Conservation (phyloP, 192 early-diverging fungal species). For the Linnemannia exigua region DNA sequence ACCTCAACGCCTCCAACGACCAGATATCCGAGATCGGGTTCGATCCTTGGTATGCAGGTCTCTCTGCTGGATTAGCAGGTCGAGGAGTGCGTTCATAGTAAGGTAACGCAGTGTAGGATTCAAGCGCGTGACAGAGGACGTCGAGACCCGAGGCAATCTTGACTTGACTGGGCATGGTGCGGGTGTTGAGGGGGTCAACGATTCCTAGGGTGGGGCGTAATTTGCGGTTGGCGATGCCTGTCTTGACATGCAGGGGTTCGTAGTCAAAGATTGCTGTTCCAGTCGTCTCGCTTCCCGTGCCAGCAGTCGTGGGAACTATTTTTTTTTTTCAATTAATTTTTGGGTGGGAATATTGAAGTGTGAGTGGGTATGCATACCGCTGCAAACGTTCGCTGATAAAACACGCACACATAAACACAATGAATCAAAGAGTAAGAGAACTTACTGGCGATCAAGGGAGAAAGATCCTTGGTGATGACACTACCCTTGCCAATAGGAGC, state of each 20-base stretch:
- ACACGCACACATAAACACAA: background rate
- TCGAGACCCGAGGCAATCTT: slow-evolving; percentile 90
- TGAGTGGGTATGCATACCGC: background rate
- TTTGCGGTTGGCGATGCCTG: slow-evolving; percentile 89
- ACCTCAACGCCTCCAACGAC: slow-evolving; percentile 82
- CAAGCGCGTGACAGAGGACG: slow-evolving; percentile 92
- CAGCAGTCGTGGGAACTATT: slow-evolving; percentile 70
- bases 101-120: slow-evolving; percentile 93
- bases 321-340: background rate
- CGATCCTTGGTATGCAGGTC: slow-evolving; percentile 93
- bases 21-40: slow-evolving; percentile 96
- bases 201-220: slow-evolving; percentile 89
- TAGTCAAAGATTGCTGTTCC: slow-evolving; percentile 96
- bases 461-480: slow-evolving; percentile 78
- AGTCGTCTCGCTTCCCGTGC: slow-evolving; percentile 92
- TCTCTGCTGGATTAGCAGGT: slow-evolving; percentile 83
- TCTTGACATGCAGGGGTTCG: slow-evolving; percentile 86
- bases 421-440: background rate
- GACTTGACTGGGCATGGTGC: slow-evolving; percentile 88
- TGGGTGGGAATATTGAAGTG: background rate
- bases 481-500: slow-evolving; percentile 91
- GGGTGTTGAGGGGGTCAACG: slow-evolving; percentile 90
- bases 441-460: slow-evolving; percentile 84
- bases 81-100: slow-evolving; percentile 83
- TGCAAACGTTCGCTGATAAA: background rate